phyloP scores from a whole-genome alignment of 2,329 filamentous ascomycete genomes.

The Aulographum hederae region DNA sequence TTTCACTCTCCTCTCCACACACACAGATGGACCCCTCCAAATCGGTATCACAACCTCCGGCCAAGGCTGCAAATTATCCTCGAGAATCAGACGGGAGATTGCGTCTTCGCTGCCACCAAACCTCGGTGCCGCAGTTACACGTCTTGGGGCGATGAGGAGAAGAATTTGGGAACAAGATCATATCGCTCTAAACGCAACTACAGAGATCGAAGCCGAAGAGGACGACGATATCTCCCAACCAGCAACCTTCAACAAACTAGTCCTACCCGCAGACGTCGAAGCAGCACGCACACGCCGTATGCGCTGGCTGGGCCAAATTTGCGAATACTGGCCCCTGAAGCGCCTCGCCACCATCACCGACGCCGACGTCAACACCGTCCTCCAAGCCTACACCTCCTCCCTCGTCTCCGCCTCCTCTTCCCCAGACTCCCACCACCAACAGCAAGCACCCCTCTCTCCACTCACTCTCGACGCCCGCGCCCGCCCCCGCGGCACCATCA shows the following conservation, averaged over 20 bases:
- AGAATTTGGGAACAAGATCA: constrained; percentile 29
- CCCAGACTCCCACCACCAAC: constrained; percentile 9
- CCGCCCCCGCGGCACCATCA: constrained; percentile 44
- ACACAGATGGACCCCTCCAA: constrained; percentile 80
- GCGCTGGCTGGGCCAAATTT: constrained; percentile 88
- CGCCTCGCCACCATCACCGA: constrained; percentile 66
- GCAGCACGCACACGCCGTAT: constrained; percentile 65
- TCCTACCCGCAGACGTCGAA: constrained; percentile 55
- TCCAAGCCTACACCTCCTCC: constrained; percentile 47
- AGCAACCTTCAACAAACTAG: constrained; percentile 67
- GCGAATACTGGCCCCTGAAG: constrained; percentile 92
- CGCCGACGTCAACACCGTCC: constrained; percentile 55
- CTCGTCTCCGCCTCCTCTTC: constrained; percentile 13
- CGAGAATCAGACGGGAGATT: constrained; percentile 75
- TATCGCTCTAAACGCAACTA: constrained; percentile 17
- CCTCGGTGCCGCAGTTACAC: constrained; percentile 59
- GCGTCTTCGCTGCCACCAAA: constrained; percentile 58
- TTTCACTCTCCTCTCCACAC: constrained; percentile 75
- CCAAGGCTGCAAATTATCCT: constrained; percentile 82
- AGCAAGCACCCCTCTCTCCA: constrained; percentile 8
- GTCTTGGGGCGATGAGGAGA: constrained; percentile 41
- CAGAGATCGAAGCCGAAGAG: constrained; percentile 22
- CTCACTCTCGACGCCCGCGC: constrained; percentile 11
- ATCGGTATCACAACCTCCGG: constrained; percentile 93
- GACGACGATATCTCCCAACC: constrained; percentile 55